A percentile compares a stretch with the other conserved stretches of the same genome.
Conservation (phyloP, 2,329 filamentous ascomycete genomes). For the Blastomyces percursus region DNA sequence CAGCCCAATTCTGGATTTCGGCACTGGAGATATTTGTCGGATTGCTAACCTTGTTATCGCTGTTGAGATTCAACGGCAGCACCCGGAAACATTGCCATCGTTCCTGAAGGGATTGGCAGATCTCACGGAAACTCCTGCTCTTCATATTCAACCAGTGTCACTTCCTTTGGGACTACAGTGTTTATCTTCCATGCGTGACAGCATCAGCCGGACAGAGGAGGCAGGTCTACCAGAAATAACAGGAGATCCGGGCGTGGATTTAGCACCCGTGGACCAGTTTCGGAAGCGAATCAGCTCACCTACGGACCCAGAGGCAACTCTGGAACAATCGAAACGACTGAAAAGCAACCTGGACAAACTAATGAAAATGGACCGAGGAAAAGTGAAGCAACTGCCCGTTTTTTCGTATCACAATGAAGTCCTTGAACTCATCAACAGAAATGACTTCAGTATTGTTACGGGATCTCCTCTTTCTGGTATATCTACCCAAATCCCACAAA, state of each 20-base stretch:
- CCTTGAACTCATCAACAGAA: conserved; percentile 29
- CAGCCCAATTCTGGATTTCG: neutral
- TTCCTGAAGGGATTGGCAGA: neutral
- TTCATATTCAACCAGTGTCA: neutral
- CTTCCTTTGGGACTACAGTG: conserved; percentile 1
- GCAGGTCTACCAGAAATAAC: conserved; percentile 5
- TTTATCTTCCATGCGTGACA: conserved; percentile 7
- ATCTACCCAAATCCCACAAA: conserved; percentile 43
- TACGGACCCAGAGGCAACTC: neutral
- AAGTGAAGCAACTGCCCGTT: conserved; percentile 32
- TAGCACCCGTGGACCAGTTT: neutral
- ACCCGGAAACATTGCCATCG: neutral
- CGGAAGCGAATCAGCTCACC: neutral
- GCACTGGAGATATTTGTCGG: neutral
- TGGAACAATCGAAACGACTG: neutral
- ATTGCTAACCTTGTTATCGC: neutral
- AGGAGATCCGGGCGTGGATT: neutral
- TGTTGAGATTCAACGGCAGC: neutral
- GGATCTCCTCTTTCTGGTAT: conserved; percentile 40
- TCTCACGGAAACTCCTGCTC: neutral
- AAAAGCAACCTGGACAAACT: conserved; percentile 3
- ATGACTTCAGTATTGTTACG: conserved; percentile 37
- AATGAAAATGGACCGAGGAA: conserved; percentile 4
- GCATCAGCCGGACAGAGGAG: conserved; percentile 4
- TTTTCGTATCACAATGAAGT: conserved; percentile 28